Base-by-base conservation (phyloP, 2,329 filamentous ascomycete species). In the Colletotrichum simmondsii region DNA sequence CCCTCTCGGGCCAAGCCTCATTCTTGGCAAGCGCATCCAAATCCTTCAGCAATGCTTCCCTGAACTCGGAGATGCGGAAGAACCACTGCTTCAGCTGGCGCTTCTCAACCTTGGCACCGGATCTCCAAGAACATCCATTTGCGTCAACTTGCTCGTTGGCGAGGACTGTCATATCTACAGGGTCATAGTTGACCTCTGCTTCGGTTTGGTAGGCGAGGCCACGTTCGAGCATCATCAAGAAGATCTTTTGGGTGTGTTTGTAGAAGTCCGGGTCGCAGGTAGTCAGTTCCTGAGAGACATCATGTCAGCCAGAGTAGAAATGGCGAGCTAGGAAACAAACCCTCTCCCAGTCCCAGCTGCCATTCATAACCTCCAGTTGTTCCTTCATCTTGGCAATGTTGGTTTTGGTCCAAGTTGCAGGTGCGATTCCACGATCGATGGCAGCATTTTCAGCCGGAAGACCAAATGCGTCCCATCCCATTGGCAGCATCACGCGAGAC, bases 381-480 rank as follows among this genome's bases (percentile, higher is more conserved):
- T 90, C 86, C 86, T 95, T 97, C 95, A 98, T 97, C 77, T 90
- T 92, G 52, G 86, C 86, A 77, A 98, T 97, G 79, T 98, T 98
- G 76, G 87, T 86, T 78, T 87, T 88, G 0, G 95, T 98, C 95
- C 95, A 98, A 8, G 86, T 86, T 8, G 89, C 92, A 1, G 95
- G 95, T 78, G 94, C 90, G 73, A 96, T 88, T 14, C 94, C 94
- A 74, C 93, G 87, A 82, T 97, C 94, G 70, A 97, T 93, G 10
- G 95, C 95, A 22, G 95, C 95, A 83, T 98, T 98, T 82, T 98
- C 95, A 56, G 95, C 95, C 12, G 95, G 95, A 68, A 98, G 85
- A 2, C 95, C 95, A 83, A 98, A 97, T 5, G 94, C 94, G 85
- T 98, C 95, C 95, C 95, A 98, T 12, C 95, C 95, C 89, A 97